Evolutionary conservation across 23 red algal species (phyloP), one percentile per base, ranked within the genome.

Genomic region (Agarophyton chilense): DNA sequence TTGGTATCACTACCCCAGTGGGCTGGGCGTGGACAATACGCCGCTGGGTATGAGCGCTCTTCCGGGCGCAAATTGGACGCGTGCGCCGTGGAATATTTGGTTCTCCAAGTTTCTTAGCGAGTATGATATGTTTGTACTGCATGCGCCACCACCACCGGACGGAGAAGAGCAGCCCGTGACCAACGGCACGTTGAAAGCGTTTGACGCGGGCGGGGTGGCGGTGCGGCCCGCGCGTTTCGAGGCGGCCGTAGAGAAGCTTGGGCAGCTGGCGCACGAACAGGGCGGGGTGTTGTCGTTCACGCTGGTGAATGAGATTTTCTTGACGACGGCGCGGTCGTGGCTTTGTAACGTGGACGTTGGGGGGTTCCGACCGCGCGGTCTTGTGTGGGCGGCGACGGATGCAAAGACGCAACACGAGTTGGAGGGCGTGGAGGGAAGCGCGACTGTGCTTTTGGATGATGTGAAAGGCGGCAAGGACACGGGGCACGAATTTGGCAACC

Each of bases 401-500:
- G 79, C 33, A 5, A 54, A 71, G 67, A 72, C 90, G 36, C 38
- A 46, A 11, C 45, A 86, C 52, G 81, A 56, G 46, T 66, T 93
- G 33, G 21, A 17, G n/a, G 46, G 25, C 19, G 52, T 86, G 42
- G 10, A 24, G 1, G 78, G 63, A 35, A 73, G 73, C 4, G 46
- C 53, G 17, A 73, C 77, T 16, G 66, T 92, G n/a, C 26, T 63
- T 51, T 29, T 92, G 78, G 45, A 83, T 42, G 89, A 83, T 24
- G 72, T 92, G 41, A 19, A 76, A 26, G 90, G 90, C 40, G 90
- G 79, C 1, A 86, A 93, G 81, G 62, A 68, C 14, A 84, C 79
- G 11, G 91, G 91, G 2, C 81, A 94, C 53, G 74, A 93, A 19
- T 93, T 93, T 79, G 90, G 90, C 17, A 93, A 84, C 47, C 81